Evolutionary conservation across 352 stramenopile species (phyloP), one percentile per base, ranked within the genome.

Genomic region (Pythium apleroticum): DNA sequence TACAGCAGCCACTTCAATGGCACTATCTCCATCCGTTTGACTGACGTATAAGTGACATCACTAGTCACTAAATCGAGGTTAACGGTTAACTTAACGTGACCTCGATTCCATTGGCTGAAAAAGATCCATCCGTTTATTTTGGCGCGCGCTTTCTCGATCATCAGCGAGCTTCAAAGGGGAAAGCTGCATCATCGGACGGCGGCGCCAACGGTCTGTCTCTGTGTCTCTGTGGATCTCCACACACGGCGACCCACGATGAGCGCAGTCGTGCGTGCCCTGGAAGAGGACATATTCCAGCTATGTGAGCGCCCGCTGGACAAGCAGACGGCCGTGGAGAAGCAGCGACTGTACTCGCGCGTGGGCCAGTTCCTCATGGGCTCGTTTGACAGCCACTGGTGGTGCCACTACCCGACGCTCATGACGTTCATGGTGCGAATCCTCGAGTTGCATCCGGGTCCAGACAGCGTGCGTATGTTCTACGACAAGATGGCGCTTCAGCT

Each of bases 371-470:
- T 95, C 58, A 81, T 92, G 73, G 73, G 73, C 22, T 77, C 69
- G 37, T 73, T 89, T 57, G 70, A 86, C 60, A 72, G 73, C 43
- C 86, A 95, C 68, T 95, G 86, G 86, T 95, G 86, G 86, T 95
- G 86, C 61, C 31, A 57, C 39, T 89, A 87, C 55, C 83, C 86
- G 31, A 74, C 80, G 59, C 86, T 95, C 63, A 95, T 95, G 86
- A 70, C 82, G 54, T 95, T 93, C 64, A 95, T 95, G 83, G 86
- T 92, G 84, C 84, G 86, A n/a, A 61, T 95, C 12, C 62, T 95
- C 60, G 86, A 95, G 70, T 71, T 95, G 10, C 88, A 93, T 53
- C 81, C 84, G 14, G 57, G 73, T 8, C 80, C 80, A 6, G 83
- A 91, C 17, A 93, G 82, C 56, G 81, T 93, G 52, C 80, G 80